Base-by-base conservation (phyloP, 371 early-diverging fungal genomes). In the Quaeritorhiza haematococci region DNA sequence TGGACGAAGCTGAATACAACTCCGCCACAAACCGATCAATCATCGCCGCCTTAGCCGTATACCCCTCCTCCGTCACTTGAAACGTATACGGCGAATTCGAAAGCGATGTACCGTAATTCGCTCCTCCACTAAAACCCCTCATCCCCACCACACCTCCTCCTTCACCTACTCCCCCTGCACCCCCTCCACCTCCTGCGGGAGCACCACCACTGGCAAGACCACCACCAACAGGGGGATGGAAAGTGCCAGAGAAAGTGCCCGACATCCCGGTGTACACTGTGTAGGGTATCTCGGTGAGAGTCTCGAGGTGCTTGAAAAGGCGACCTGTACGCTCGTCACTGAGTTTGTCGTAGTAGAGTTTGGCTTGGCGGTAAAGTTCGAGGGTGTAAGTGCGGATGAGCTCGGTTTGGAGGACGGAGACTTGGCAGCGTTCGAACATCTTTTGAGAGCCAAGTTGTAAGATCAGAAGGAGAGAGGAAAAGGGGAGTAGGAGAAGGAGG, bases 311-410 rank as follows among this genome's bases (percentile, higher is more conserved):
- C 34, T 64, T 61, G 49, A 77, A 78, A 33, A 78, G 60, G 21
- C 70, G 49, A 2, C 78, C 80, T 10, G 61, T 67, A 8, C 76
- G 61, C 56, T 80, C 80, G 47, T 80, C 80, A 3, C 64, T 45
- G 3, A 80, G 64, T 19, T 53, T 61, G 27, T 67, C 74, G 53
- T 62, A 68, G 49, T 66, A 66, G 2, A 28, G 43, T 44, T 64
- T 59, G 1, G 72, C 68, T 17, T 58, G 48, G 4, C 54, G 45
- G 7, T 73, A 21, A 17, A 73, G 8, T 29, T 63, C 33, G 2
- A 50, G 52, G 0, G 81, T 76, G 38, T 66, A 71, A 17, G 63
- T 61, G 2, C 76, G 53, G 10, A 61, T 28, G 17, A 80, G 54
- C 52, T 76, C 74, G 3, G 62, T 67, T 46, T 74, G 73, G 3